Conservation (phyloP, 495 filamentous ascomycete genomes). For the Penicillium turbatum region DNA sequence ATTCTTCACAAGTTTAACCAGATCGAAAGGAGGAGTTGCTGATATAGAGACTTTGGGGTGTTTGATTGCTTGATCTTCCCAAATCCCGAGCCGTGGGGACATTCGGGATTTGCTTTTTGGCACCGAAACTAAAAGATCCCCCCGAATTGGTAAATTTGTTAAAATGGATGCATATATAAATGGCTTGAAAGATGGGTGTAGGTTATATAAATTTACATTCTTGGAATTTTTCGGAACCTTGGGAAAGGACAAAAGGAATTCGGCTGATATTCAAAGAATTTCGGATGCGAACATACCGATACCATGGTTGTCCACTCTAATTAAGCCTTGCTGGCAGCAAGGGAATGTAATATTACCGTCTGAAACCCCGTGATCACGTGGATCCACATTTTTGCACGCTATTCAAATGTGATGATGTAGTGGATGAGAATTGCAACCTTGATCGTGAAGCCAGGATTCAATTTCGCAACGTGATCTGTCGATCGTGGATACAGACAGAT, state of each 20-base stretch:
- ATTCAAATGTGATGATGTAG: background rate
- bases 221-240: background rate
- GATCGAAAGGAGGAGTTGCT: constrained; percentile 9
- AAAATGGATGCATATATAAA: background rate
- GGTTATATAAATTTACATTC: too few species aligned
- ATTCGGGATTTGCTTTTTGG: constrained; percentile 29
- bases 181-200: too few species aligned
- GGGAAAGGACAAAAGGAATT: background rate
- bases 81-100: constrained; percentile 31
- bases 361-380: background rate
- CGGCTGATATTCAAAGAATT: background rate
- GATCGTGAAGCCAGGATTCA: background rate
- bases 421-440: background rate
- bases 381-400: background rate
- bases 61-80: constrained; percentile 23
- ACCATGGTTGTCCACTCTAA: background rate
- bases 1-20: background rate
- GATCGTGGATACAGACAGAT: background rate
- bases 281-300: background rate
- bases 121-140: background rate
- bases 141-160: constrained; percentile 4
- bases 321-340: too few species aligned
- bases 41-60: constrained; percentile 22
- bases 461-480: background rate
- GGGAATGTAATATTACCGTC: background rate